Evolutionary conservation across 495 filamentous ascomycete species (phyloP).

Genomic region (Penicillium maclennaniae): DNA sequence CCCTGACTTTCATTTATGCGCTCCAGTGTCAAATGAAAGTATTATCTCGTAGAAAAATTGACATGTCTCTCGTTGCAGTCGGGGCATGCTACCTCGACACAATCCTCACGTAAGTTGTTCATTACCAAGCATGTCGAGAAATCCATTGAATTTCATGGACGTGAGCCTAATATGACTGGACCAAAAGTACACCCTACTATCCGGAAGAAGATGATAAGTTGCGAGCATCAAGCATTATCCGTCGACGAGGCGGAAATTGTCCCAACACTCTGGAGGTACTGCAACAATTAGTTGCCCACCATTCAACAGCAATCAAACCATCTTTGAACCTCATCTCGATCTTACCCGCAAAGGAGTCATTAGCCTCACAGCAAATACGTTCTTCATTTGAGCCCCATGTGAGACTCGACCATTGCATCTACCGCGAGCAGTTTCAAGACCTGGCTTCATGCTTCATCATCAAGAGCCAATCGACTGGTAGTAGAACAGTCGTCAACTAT

Average conservation of each 20-base stretch:
- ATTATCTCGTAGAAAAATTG: no score
- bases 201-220: constrained; percentile 69
- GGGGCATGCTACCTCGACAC: constrained; percentile 68
- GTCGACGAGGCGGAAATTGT: constrained; percentile 68
- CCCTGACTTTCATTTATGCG: neutral
- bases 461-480: constrained; percentile 53
- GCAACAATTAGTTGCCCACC: constrained; percentile 48
- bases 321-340: constrained; percentile 40
- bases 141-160: neutral
- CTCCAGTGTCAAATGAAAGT: neutral
- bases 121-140: neutral
- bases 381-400: constrained; percentile 40
- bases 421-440: constrained; percentile 50
- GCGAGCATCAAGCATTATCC: constrained; percentile 54
- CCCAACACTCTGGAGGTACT: constrained; percentile 68
- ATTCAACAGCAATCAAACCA: constrained; percentile 1
- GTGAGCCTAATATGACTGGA: neutral
- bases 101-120: constrained; percentile 55
- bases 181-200: constrained; percentile 56
- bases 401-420: constrained; percentile 54
- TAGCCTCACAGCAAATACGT: constrained; percentile 35
- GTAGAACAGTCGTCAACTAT: constrained; percentile 67
- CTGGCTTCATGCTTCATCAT: constrained; percentile 70
- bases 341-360: constrained; percentile 39
- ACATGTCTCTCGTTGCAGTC: constrained; percentile 53